Evolutionary conservation across 129 eudicot species (phyloP).

Genomic region (Escallonia herrerae): DNA sequence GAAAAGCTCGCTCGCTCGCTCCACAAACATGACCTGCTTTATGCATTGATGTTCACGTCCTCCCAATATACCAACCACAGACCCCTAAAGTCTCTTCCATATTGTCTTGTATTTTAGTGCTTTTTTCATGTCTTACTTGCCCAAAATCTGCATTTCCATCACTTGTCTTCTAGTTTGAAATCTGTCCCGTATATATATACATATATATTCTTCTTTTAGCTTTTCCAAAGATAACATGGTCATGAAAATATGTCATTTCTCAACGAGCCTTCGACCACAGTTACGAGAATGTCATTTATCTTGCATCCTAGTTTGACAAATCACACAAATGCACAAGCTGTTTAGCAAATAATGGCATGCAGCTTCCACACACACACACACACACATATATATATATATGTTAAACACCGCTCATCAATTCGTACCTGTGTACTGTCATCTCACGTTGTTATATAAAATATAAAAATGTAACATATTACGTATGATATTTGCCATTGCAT

Average conservation of each 20-base stretch:
- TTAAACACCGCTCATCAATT: too few relatives aligned
- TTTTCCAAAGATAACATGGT: neutral
- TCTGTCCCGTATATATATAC: too few relatives aligned
- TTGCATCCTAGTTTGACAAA: too few relatives aligned
- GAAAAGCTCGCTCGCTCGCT: conserved; percentile 1
- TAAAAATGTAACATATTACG: too few relatives aligned
- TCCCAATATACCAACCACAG: conserved; percentile 19
- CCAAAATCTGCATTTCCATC: neutral
- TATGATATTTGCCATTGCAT: too few relatives aligned
- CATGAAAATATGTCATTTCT: neutral
- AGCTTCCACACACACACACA: too few relatives aligned
- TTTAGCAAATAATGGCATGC: too few relatives aligned
- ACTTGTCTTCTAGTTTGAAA: too few relatives aligned
- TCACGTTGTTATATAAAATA: too few relatives aligned
- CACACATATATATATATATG: too few relatives aligned
- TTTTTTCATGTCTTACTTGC: conserved; percentile 6
- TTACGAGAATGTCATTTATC: neutral
- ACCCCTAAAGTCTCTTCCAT: conserved; percentile 27
- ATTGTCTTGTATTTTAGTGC: conserved; percentile 21
- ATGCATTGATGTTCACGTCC: conserved; percentile 31
- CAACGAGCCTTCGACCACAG: neutral
- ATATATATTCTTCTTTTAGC: neutral
- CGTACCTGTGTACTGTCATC: too few relatives aligned
- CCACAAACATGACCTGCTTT: conserved; percentile 16
- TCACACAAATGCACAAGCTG: too few relatives aligned